Evolutionary conservation across 2,329 filamentous ascomycete genomes (phyloP).

Genomic region (Aspergillus sp.): DNA sequence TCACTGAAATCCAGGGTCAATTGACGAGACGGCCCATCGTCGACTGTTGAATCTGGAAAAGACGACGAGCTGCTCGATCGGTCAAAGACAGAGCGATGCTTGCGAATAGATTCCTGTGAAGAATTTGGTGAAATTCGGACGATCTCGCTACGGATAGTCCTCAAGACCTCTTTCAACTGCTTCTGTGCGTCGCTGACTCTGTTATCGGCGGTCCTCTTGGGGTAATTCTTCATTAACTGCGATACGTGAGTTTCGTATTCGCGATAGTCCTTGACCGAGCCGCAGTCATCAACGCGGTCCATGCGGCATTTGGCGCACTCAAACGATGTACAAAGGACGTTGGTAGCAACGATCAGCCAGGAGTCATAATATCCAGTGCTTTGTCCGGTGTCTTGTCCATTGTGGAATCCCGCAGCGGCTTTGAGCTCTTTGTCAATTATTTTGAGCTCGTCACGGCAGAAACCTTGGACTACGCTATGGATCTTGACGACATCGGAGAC

Average conservation of each 20-base stretch:
- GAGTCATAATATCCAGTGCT: conserved; percentile 39
- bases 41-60: conserved; percentile 41
- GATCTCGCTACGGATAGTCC: conserved; percentile 43
- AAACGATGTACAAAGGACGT: conserved; percentile 44
- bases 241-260: conserved; percentile 50
- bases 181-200: conserved; percentile 38
- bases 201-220: conserved; percentile 30
- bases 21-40: conserved; percentile 35
- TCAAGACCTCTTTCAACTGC: conserved; percentile 33
- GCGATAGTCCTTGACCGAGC: conserved; percentile 47
- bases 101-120: conserved; percentile 37
- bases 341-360: conserved; percentile 45
- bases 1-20: conserved; percentile 36
- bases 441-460: conserved; percentile 48
- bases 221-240: conserved; percentile 40
- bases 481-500: conserved; percentile 48
- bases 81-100: conserved; percentile 48
- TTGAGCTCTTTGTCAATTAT: conserved; percentile 32
- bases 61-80: conserved; percentile 47
- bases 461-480: conserved; percentile 49
- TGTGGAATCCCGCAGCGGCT: conserved; percentile 6
- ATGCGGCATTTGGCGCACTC: conserved; percentile 42
- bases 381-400: conserved; percentile 22
- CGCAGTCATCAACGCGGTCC: conserved; percentile 34
- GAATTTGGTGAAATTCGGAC: conserved; percentile 43